These are phyloP conservation scores for Globisporangium radiosum DNA, from an alignment of 352 stramenopile genomes.

Conservation along the genomic window DNA sequence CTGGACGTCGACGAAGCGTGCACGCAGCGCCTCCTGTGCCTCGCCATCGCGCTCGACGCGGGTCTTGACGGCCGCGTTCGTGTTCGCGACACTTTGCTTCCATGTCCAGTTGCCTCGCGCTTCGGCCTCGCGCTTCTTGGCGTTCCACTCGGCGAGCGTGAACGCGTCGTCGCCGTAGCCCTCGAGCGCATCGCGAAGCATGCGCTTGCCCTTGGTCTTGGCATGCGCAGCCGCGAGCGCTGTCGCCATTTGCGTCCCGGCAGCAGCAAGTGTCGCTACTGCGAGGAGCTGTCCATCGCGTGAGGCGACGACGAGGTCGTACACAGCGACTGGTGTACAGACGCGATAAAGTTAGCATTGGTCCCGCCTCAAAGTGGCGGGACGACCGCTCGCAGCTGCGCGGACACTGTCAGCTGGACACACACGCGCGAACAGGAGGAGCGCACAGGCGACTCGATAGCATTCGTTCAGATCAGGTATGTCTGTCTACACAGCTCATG, in stretches of 20 bases:
- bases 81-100: conserved; percentile 26
- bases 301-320: too few species aligned
- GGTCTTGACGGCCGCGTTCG: conserved; percentile 31
- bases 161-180: conserved; percentile 41
- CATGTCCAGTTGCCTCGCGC: conserved; percentile 37
- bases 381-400: too few species aligned
- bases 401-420: too few species aligned
- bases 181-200: conserved; percentile 52
- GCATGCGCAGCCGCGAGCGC: conserved; percentile 46
- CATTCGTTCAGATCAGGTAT: too few species aligned
- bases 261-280: background rate
- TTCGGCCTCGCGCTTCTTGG: conserved; percentile 30
- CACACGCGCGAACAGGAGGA: too few species aligned
- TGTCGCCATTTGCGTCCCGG: conserved; percentile 42
- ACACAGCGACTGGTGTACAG: too few species aligned
- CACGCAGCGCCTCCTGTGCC: conserved; percentile 19
- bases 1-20: conserved; percentile 30
- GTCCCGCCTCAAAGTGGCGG: background rate
- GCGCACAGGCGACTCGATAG: too few species aligned
- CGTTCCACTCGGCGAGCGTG: conserved; percentile 49
- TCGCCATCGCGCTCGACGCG: conserved; percentile 27
- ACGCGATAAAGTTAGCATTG: background rate
- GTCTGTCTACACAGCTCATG: too few species aligned
- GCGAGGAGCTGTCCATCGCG: background rate
- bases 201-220: conserved; percentile 63